phyloP scores from a whole-genome alignment of 352 stramenopile genomes.

The Phytophthora macrochlamydospora region DNA sequence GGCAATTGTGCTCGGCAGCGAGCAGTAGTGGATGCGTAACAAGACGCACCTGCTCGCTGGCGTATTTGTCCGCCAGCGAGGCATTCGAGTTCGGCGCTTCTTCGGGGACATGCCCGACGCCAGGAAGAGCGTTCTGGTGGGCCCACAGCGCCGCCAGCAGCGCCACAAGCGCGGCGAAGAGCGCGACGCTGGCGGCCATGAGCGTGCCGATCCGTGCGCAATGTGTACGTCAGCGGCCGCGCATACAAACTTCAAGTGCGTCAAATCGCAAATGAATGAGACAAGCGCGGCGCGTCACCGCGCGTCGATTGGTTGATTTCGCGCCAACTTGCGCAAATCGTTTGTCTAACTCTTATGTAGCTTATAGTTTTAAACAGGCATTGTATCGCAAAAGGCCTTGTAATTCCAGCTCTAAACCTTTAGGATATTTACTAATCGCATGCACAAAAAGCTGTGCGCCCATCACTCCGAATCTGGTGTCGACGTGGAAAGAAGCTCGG shows the following conservation, averaged over 20 bases:
- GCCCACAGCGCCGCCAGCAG: constrained; percentile 38
- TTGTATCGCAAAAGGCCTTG: no score
- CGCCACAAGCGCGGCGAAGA: constrained; percentile 44
- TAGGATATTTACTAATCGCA: no score
- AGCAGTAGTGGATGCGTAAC: constrained; percentile 46
- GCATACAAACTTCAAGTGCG: constrained; percentile 4
- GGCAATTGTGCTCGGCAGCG: constrained; percentile 19
- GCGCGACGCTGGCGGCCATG: constrained; percentile 9
- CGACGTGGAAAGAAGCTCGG: not conserved
- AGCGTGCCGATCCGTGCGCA: not conserved
- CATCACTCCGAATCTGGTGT: not conserved
- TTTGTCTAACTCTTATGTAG: not conserved
- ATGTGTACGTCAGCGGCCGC: not conserved
- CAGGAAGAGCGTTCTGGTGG: constrained; percentile 6
- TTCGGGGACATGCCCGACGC: not conserved
- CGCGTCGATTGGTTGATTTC: not conserved
- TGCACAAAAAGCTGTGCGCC: not conserved
- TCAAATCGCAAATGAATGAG: not conserved
- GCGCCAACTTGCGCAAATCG: not conserved
- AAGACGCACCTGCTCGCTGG: constrained; percentile 58
- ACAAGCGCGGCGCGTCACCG: not conserved
- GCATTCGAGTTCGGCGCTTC: constrained; percentile 3
- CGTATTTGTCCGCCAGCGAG: constrained; percentile 51
- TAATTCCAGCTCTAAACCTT: no score
- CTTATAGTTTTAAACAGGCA: not conserved